phyloP scores from a whole-genome alignment of 129 eudicot genomes.

The Ambrosia trifida region DNA sequence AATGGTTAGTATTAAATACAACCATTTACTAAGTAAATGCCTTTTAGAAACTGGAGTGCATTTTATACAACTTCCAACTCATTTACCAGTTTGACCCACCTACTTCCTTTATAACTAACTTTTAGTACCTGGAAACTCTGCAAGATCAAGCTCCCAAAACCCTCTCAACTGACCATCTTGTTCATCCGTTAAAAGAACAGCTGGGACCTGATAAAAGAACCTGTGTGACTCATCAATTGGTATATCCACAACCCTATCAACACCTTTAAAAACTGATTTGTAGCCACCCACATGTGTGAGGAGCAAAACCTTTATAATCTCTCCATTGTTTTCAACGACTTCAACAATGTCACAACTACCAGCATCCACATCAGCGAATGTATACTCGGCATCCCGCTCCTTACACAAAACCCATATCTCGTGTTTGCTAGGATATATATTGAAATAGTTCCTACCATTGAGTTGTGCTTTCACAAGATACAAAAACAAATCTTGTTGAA shows the following conservation, averaged over 20 bases:
- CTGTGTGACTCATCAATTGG: constrained; percentile 38
- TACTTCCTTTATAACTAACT: background rate
- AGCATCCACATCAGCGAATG: constrained; percentile 26
- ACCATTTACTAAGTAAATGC: too few relatives aligned
- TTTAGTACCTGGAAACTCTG: constrained; percentile 46
- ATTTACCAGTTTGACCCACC: background rate
- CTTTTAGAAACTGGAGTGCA: background rate
- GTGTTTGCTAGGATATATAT: constrained; percentile 49
- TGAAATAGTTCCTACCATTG: constrained; percentile 29
- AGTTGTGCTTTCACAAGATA: constrained; percentile 39
- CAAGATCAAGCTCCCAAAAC: constrained; percentile 61
- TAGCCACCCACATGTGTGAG: constrained; percentile 38
- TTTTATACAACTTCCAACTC: background rate
- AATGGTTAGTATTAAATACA: too few relatives aligned
- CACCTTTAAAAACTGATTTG: constrained; percentile 50
- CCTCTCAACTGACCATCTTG: constrained; percentile 21
- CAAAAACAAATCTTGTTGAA: constrained; percentile 37
- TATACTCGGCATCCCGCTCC: constrained; percentile 28
- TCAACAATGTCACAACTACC: constrained; percentile 57
- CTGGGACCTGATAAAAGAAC: constrained; percentile 60
- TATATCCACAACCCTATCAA: constrained; percentile 33
- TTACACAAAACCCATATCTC: constrained; percentile 61
- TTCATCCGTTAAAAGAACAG: constrained; percentile 35
- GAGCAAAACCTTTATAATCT: constrained; percentile 22
- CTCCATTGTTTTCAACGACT: constrained; percentile 37